These are phyloP conservation scores for Claviceps fusiformis DNA, from an alignment of 2,329 filamentous ascomycete genomes.

Conservation along the genomic window DNA sequence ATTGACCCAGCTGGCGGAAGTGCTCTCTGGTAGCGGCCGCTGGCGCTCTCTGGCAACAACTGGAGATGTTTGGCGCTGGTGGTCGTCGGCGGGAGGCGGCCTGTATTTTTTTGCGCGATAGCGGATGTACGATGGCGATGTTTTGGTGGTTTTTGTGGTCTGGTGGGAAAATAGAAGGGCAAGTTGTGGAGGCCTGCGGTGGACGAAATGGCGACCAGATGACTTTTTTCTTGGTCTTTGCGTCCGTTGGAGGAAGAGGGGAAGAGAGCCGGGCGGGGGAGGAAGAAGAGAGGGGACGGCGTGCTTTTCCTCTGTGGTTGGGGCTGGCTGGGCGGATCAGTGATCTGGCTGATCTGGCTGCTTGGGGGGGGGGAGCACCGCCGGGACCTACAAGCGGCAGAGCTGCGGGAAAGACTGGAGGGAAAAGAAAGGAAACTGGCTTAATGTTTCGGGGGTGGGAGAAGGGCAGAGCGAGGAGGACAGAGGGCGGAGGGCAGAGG, in stretches of 20 bases:
- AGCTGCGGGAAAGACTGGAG: slow-evolving; percentile 3
- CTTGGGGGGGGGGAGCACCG: neutral
- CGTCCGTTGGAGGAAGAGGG: too few relatives aligned
- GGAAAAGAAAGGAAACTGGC: slow-evolving; percentile 1
- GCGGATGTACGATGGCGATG: slow-evolving; percentile 5
- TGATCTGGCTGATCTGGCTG: neutral
- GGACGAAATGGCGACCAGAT: neutral
- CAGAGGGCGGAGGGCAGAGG: slow-evolving; percentile 1
- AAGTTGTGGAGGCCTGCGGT: neutral
- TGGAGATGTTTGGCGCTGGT: slow-evolving; percentile 7
- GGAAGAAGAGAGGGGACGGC: neutral
- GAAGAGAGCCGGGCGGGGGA: neutral
- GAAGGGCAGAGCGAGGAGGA: too few relatives aligned
- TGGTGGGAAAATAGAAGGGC: neutral
- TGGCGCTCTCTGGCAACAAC: slow-evolving; percentile 2
- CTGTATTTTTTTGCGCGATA: slow-evolving; percentile 2
- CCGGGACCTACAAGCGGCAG: neutral
- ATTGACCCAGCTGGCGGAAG: neutral
- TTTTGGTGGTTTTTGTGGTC: slow-evolving; percentile 1
- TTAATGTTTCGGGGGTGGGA: too few relatives aligned
- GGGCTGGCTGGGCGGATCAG: neutral
- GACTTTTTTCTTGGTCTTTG: neutral
- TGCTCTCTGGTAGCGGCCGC: neutral
- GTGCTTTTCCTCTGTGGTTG: neutral
- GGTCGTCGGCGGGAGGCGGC: slow-evolving; percentile 7